Percentiles rank a stretch among this genome's conserved stretches.
Evolutionary conservation across 257 asterid genomes (phyloP).

Genomic region (Coffea canephora): DNA sequence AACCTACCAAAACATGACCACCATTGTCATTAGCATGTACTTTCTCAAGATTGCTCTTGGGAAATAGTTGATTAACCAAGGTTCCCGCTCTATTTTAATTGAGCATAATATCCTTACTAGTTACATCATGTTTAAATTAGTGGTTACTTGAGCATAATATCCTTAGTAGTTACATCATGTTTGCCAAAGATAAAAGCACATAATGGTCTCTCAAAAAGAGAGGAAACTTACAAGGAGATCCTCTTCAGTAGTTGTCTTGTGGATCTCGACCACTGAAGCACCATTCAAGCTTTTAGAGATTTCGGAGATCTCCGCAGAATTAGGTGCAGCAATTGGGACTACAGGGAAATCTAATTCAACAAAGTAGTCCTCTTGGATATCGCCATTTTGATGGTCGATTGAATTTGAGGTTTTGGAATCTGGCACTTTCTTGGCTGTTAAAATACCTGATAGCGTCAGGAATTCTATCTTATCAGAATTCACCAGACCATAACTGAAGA

Average conservation of each 20-base stretch:
- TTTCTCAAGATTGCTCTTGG: too few relatives aligned
- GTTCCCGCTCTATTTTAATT: neutral
- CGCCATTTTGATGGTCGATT: constrained; percentile 27
- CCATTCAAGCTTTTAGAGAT: constrained; percentile 61
- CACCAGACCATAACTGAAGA: constrained; percentile 49
- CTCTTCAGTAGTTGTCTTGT: constrained; percentile 40
- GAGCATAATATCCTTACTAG: too few relatives aligned
- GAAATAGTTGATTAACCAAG: neutral
- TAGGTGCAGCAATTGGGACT: constrained; percentile 40
- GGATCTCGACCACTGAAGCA: constrained; percentile 57
- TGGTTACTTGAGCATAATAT: neutral
- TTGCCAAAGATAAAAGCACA: too few relatives aligned
- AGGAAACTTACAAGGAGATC: constrained; percentile 64
- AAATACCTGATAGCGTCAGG: constrained; percentile 64
- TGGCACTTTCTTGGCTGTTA: constrained; percentile 58
- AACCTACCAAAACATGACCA: constrained; percentile 46
- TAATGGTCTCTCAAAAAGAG: neutral
- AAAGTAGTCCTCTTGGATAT: constrained; percentile 32
- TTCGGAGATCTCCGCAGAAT: constrained; percentile 35
- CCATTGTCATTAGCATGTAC: neutral
- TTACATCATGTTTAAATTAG: too few relatives aligned
- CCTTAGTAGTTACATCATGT: too few relatives aligned
- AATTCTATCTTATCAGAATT: constrained; percentile 60
- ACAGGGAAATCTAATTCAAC: constrained; percentile 84
- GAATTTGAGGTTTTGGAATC: constrained; percentile 18